Percentiles rank a stretch among this genome's conserved stretches.
phyloP scores from a whole-genome alignment of 345 rosid species.

The Gynandropsis gynandra region DNA sequence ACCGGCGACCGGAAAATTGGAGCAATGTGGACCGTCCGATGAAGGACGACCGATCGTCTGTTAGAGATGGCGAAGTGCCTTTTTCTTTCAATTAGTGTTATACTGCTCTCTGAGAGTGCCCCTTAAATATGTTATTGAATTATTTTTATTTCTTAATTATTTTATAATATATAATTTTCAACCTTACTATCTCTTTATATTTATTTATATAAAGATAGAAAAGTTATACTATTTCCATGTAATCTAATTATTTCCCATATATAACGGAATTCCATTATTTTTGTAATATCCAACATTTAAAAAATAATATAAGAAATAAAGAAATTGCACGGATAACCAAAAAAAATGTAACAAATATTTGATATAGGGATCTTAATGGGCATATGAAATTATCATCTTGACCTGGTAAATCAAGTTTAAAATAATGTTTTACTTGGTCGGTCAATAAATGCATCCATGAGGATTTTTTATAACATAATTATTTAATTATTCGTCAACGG shows the following conservation, averaged over 20 bases:
- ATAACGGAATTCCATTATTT: too few relatives aligned
- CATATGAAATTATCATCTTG: slow-evolving; percentile 7
- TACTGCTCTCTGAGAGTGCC: slow-evolving; percentile 7
- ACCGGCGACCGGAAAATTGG: slow-evolving; percentile 11
- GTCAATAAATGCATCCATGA: slow-evolving; percentile 6
- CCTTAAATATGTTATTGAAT: background rate
- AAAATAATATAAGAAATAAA: too few relatives aligned
- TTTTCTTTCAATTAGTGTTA: slow-evolving; percentile 21
- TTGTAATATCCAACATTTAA: too few relatives aligned
- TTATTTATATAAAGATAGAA: background rate
- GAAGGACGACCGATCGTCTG: background rate
- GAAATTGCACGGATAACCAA: too few relatives aligned
- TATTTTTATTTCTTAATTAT: slow-evolving; percentile 12
- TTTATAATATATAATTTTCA: slow-evolving; percentile 12
- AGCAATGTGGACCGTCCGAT: slow-evolving; percentile 16
- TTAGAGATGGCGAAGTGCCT: slow-evolving; percentile 19
- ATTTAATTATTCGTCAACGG: slow-evolving; percentile 13
- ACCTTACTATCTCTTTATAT: background rate
- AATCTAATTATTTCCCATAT: background rate
- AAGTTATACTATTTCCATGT: too few relatives aligned
- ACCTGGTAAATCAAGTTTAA: background rate
- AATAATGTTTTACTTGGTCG: slow-evolving; percentile 18
- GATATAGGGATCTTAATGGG: slow-evolving; percentile 1
- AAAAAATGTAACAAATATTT: background rate
- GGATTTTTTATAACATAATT: background rate